A percentile compares a stretch with the other conserved stretches of the same genome.
These are phyloP conservation scores for Fusarium sp. DNA, from an alignment of 2,329 filamentous ascomycete species.

Conservation along the genomic window DNA sequence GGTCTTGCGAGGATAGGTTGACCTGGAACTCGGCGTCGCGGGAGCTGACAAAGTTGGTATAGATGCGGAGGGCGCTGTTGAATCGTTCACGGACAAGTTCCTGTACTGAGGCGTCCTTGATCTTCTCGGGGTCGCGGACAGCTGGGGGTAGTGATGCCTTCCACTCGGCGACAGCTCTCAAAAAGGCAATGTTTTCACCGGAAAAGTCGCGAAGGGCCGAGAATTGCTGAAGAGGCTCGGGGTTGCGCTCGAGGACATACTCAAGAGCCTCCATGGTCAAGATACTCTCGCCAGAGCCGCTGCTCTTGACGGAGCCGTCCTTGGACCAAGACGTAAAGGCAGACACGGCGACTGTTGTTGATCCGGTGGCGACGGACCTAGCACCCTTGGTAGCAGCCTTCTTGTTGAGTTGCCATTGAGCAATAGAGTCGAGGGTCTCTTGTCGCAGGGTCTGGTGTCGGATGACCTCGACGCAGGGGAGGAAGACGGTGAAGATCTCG, in stretches of 20 bases:
- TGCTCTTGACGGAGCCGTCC: constrained; percentile 48
- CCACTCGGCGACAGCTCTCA: constrained; percentile 65
- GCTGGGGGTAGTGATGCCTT: constrained; percentile 46
- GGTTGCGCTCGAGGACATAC: constrained; percentile 68
- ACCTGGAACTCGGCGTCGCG: constrained; percentile 71
- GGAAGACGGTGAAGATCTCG: constrained; percentile 72
- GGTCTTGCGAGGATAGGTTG: constrained; percentile 71
- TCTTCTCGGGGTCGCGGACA: constrained; percentile 38
- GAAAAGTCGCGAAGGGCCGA: constrained; percentile 76
- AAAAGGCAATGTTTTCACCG: constrained; percentile 75
- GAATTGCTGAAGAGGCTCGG: constrained; percentile 70
- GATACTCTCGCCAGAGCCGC: constrained; percentile 52
- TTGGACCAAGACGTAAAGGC: constrained; percentile 54
- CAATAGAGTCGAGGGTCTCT: constrained; percentile 62
- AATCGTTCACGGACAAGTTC: constrained; percentile 63
- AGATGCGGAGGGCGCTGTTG: constrained; percentile 65
- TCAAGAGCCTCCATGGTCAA: constrained; percentile 55
- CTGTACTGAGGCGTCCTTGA: constrained; percentile 36
- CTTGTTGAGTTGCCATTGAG: constrained; percentile 59
- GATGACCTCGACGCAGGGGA: constrained; percentile 69
- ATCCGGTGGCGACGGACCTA: constrained; percentile 50
- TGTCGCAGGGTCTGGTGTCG: constrained; percentile 58
- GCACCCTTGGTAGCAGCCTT: constrained; percentile 46
- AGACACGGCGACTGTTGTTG: constrained; percentile 47
- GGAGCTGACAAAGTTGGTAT: constrained; percentile 42